Percentiles rank a stretch among this genome's conserved stretches.
Evolutionary conservation across 108 stramenopile species (phyloP).

Genomic region (Skeletonema tropicum): DNA sequence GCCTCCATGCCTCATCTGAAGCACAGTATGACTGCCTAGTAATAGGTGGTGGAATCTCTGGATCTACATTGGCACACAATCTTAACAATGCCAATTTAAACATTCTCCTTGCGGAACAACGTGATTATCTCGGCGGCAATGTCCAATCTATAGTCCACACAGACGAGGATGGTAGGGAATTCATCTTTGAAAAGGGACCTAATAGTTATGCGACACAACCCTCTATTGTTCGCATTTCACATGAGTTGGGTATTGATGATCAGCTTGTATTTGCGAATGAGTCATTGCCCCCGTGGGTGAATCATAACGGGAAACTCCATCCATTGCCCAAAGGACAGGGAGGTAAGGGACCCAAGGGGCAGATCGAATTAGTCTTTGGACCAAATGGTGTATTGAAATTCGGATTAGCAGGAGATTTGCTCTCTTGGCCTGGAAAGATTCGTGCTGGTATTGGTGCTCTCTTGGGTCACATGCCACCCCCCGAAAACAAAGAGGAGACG

Average conservation of each 20-base stretch:
- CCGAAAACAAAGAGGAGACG: slow-evolving; percentile 85
- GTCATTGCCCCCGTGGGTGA: slow-evolving; percentile 84
- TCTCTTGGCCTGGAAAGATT: slow-evolving; percentile 94
- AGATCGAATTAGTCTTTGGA: slow-evolving; percentile 83
- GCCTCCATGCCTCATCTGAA: slow-evolving; percentile 2
- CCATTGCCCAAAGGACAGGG: slow-evolving; percentile 91
- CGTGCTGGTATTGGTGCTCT: slow-evolving; percentile 95
- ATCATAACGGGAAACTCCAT: slow-evolving; percentile 88
- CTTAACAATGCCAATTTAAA: slow-evolving; percentile 60
- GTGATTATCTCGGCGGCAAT: slow-evolving; percentile 92
- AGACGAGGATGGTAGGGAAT: slow-evolving; percentile 71
- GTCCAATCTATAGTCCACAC: slow-evolving; percentile 68
- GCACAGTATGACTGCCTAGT: slow-evolving; percentile 80
- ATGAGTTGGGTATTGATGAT: slow-evolving; percentile 89
- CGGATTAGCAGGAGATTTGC: slow-evolving; percentile 71
- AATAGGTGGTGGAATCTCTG: slow-evolving; percentile 91
- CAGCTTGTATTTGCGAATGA: slow-evolving; percentile 94
- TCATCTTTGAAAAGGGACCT: slow-evolving; percentile 96
- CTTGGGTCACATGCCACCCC: slow-evolving; percentile 69
- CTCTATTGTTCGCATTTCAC: slow-evolving; percentile 83
- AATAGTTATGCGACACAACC: slow-evolving; percentile 93
- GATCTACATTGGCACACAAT: slow-evolving; percentile 90
- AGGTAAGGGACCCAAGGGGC: slow-evolving; percentile 83
- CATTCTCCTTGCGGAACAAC: slow-evolving; percentile 82
- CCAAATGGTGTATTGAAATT: slow-evolving; percentile 82